Evolutionary conservation across 2,329 filamentous ascomycete species (phyloP), one percentile per base, ranked within the genome.

Genomic region (Dothideomycetidae sp.): DNA sequence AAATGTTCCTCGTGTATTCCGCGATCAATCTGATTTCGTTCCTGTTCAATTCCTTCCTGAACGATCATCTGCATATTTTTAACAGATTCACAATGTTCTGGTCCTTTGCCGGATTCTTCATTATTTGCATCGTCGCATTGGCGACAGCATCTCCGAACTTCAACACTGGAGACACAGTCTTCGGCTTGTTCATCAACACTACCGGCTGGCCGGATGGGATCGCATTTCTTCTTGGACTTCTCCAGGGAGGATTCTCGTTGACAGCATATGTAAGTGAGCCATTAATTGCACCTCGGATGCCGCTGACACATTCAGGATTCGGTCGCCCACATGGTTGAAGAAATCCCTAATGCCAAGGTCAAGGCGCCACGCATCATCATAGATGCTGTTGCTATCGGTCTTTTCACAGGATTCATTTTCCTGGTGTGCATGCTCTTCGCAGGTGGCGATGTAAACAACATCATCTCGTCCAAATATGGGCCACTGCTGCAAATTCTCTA

Each of bases 1-100:
- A 84, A 48, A 74, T 81, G 45, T 83, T 83, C 54, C 60, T 82
- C 17, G 75, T 83, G 33, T 83, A 82, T 54, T 66, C 79, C 31
- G 75, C 56, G 5, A 76, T 75, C 50, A 75, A 72, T 10, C 42
- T 75, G 12, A 55, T 70, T 11, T 73, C 73, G 3, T 71, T 81
- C 41, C 39, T 70, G 33, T 60, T 81, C 54, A 83, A 83, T 44
- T 70, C 73, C 1, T 78, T 81, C 45, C 61, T 68, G 50, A 78
- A 73, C 47, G 59, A 62, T 3, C 49, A 75, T 3, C 62, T 84
- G 3, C 78, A 78, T 0, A 63, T 68, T 10, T 62, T 83, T 46
- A 83, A 76, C 50, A 75, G 79, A 51, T 66, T 66, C 12, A 78
- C 78, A 1, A 78, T 84, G 46, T 67, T 74, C 35, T 84, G 78